These are phyloP conservation scores for Lipomyces orientalis DNA, from an alignment of 805 yeast species.

Conservation along the genomic window DNA sequence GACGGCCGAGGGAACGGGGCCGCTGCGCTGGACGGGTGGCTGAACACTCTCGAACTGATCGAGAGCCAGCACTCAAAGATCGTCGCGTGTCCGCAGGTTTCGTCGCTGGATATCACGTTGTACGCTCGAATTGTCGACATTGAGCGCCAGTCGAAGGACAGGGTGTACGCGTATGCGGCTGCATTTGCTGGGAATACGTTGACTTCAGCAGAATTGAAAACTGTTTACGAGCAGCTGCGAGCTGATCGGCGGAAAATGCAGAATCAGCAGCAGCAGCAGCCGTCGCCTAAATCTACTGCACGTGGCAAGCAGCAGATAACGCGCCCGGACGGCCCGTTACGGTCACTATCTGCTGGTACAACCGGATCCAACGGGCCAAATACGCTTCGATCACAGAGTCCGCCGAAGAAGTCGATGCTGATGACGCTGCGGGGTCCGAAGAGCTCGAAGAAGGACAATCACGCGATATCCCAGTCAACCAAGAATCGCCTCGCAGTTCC, in stretches of 20 bases:
- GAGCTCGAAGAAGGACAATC: slow-evolving; percentile 22
- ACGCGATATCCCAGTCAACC: not conserved
- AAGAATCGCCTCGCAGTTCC: slow-evolving; percentile 13
- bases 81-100: slow-evolving; percentile 44
- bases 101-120: slow-evolving; percentile 46
- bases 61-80: slow-evolving; percentile 44
- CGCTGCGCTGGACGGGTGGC: slow-evolving; percentile 48
- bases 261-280: slow-evolving; percentile 11
- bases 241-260: slow-evolving; percentile 26
- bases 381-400: slow-evolving; percentile 25
- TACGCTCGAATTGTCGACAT: slow-evolving; percentile 48
- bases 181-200: slow-evolving; percentile 25
- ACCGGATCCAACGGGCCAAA: slow-evolving; percentile 1
- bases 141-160: slow-evolving; percentile 50
- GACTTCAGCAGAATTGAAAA: slow-evolving; percentile 26
- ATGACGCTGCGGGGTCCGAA: slow-evolving; percentile 35
- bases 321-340: slow-evolving; percentile 1
- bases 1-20: slow-evolving; percentile 47
- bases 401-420: slow-evolving; percentile 34
- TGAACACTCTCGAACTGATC: slow-evolving; percentile 45
- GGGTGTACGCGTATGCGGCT: slow-evolving; percentile 40
- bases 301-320: not conserved
- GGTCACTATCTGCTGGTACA: slow-evolving; percentile 23
- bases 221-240: slow-evolving; percentile 31
- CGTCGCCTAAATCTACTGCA: not conserved